phyloP scores from a whole-genome alignment of 371 early-diverging fungal genomes.

The Apophysomyces elegans region DNA sequence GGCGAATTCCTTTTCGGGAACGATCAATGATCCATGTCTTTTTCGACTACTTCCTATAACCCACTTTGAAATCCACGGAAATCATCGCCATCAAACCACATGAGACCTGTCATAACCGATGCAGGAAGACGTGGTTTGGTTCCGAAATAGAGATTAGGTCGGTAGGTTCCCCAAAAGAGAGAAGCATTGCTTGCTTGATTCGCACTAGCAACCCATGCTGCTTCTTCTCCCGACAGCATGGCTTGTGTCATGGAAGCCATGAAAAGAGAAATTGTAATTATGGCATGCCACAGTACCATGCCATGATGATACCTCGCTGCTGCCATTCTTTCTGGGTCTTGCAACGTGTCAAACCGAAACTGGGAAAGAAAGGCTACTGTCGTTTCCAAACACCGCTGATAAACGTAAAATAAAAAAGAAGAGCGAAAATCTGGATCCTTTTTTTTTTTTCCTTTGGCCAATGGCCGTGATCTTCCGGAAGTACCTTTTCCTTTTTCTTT shows the following conservation, averaged over 20 bases:
- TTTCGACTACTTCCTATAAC: too few relatives aligned
- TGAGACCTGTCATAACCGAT: slow-evolving; percentile 85
- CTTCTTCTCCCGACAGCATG: slow-evolving; percentile 12
- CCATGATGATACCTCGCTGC: background rate
- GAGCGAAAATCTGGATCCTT: too few relatives aligned
- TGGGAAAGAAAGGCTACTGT: background rate
- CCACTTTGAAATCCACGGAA: slow-evolving; percentile 58
- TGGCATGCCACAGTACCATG: background rate
- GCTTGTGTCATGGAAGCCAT: background rate
- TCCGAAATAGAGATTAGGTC: slow-evolving; percentile 96
- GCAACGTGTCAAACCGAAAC: background rate
- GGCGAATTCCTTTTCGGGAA: slow-evolving; percentile 68
- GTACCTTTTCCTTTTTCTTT: too few relatives aligned
- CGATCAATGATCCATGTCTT: too few relatives aligned
- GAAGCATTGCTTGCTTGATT: slow-evolving; percentile 39
- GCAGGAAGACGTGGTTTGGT: slow-evolving; percentile 80
- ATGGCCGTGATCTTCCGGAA: too few relatives aligned
- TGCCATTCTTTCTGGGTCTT: background rate
- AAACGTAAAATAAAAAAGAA: background rate
- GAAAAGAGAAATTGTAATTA: background rate
- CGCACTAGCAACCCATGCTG: slow-evolving; percentile 13
- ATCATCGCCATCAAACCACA: slow-evolving; percentile 87
- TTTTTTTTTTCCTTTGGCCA: too few relatives aligned
- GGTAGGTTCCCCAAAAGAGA: slow-evolving; percentile 90
- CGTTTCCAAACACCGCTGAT: background rate